phyloP scores from a whole-genome alignment of 2,329 filamentous ascomycete genomes.

The Colletotrichum sp. region DNA sequence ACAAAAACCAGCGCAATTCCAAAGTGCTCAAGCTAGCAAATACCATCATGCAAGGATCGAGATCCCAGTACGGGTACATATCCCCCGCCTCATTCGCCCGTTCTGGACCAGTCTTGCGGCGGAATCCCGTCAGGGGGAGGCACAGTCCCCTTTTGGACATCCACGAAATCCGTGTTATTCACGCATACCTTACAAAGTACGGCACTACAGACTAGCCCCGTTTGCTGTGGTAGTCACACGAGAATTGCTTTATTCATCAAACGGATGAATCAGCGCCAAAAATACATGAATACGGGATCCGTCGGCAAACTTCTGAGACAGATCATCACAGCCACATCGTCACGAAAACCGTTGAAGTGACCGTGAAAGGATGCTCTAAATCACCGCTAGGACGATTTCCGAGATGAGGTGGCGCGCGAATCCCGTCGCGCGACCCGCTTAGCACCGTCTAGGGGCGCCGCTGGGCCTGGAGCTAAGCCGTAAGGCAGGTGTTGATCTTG shows the following conservation, averaged over 20 bases:
- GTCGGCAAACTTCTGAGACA: slow-evolving; percentile 4
- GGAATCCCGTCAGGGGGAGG: not conserved
- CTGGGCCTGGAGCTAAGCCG: not conserved
- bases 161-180: not conserved
- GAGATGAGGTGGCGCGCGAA: slow-evolving; percentile 17
- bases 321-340: slow-evolving; percentile 5
- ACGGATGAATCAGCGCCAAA: not conserved
- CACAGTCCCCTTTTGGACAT: not conserved
- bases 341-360: not conserved
- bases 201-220: not conserved
- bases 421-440: slow-evolving; percentile 6
- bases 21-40: not conserved
- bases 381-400: slow-evolving; percentile 13
- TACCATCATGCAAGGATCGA: not conserved
- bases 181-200: not conserved
- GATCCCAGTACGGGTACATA: not conserved
- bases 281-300: not conserved
- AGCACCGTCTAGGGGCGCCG: not conserved
- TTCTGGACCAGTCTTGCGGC: not conserved
- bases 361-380: not conserved
- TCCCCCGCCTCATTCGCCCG: not conserved
- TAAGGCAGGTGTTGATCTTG: not conserved
- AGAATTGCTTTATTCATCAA: not conserved
- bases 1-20: not conserved
- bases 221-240: not conserved